phyloP scores from a whole-genome alignment of 257 asterid species.

The Fraxinus excelsior region DNA sequence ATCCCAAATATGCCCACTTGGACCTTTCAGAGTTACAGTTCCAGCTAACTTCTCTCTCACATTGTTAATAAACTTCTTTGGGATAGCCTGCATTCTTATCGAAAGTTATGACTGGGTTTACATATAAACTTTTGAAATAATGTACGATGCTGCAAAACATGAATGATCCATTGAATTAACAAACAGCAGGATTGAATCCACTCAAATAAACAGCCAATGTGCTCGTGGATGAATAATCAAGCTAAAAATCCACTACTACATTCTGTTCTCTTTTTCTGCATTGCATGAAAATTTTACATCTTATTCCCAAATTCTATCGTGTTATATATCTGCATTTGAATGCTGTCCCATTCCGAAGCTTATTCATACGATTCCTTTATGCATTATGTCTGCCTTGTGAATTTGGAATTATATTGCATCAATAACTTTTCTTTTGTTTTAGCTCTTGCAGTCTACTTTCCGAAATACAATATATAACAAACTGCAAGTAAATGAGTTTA shows the following conservation, averaged over 20 bases:
- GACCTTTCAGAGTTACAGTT: slow-evolving; percentile 44
- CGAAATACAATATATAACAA: no score
- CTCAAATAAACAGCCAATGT: background rate
- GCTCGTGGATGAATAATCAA: background rate
- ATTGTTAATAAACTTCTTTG: slow-evolving; percentile 32
- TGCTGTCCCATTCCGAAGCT: no score
- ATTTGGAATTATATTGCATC: no score
- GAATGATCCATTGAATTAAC: background rate
- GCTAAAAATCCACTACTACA: background rate
- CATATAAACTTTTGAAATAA: background rate
- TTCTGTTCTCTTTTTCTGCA: background rate
- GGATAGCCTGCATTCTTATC: slow-evolving; percentile 34
- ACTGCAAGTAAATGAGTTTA: no score
- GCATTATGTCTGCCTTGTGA: no score
- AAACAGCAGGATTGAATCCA: background rate
- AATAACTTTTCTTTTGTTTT: no score
- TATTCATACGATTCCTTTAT: no score
- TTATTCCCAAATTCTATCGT: no score
- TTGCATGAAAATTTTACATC: no score
- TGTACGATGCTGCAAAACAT: background rate
- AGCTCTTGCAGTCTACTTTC: no score
- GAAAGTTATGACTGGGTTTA: background rate
- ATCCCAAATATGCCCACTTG: slow-evolving; percentile 55
- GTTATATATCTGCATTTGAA: no score
- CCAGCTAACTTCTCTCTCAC: slow-evolving; percentile 33